Evolutionary conservation across 1,284 basidiomycete genomes (phyloP), one percentile per base, ranked within the genome.

Genomic region (Schizophyllum amplum): DNA sequence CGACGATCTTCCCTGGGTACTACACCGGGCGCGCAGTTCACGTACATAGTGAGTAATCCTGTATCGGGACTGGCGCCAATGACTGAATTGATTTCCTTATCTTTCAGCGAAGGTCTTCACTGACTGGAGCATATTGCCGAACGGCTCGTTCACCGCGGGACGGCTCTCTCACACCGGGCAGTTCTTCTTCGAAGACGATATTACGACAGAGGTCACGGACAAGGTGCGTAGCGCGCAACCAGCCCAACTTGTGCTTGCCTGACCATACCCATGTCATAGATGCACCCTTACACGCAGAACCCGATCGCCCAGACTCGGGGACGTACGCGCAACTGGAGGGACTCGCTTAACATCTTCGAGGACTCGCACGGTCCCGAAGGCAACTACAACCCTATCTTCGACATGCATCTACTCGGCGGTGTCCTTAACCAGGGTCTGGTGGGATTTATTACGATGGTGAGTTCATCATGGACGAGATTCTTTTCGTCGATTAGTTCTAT

Each of bases 1-100:
- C 75, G 5, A 75, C 80, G 20, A 83, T 88, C 63, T 87, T 84
- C 72, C 86, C 87, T 6, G 87, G 85, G 0, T 87, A 80, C 62
- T 81, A 80, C 62, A 76, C 75, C 3, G 78, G 80, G 11, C 76
- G 79, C 23, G 77, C 79, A 15, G 76, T 76, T 0, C 80, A 81
- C 63, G 66, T 82, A 58, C 80, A 81, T 63, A 68, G 48, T 50
- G 24, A 50, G 48, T 24, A 4, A 22, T 50, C 4, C 24, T 15
- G 20, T 5, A 21, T 24, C 48, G 22, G 11, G 24, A 21, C 9
- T 3, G 13, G 24, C 15, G 48, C 15, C 48, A 22, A 24, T 50
- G 4, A n/a, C n/a, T n/a, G n/a, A n/a, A n/a, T n/a, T n/a, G n/a
- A n/a, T 42, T 3, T 42, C 3, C 33, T 3, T 13, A 42, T 9